Base-by-base conservation (phyloP, 305 asterid genomes). In the Rubia peregrina region DNA sequence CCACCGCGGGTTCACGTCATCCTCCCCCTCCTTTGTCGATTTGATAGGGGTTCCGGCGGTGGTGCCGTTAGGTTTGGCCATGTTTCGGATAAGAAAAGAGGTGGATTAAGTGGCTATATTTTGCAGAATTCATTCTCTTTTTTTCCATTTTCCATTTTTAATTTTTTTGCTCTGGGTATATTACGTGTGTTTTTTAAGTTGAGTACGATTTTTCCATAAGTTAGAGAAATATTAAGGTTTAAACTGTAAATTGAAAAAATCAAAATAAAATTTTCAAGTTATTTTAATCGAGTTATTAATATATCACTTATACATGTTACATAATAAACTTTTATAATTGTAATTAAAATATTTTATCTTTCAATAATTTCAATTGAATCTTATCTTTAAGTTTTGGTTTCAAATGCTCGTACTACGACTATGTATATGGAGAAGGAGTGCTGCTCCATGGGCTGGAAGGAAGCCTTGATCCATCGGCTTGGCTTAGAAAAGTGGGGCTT, bases 1-100 rank as follows among this genome's bases (percentile, higher is more conserved):
- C 96, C 96, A 89, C 19, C 74, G 60, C 3, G 9, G 44, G 68
- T 79, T 78, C 79, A 61, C 81, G 75, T 67, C 83, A 41, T 76
- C 65, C 42, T 61, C 41, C 42, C 33, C 71, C 53, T 49, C 9
- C 36, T 30, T 57, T 24, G 59, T 51, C 59, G 71, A 67, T 68
- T 68, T 51, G 71, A 19, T 19, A 9, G 9, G 53, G 68, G 7
- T 53, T 51, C 59, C 59, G 62, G 56, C 63, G 33, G n/a, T 38
- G 51, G 38, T 53, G 49, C 64, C 72, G 64, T 51, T 51, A 26
- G 63, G 63, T 53, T 51, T 53, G 48, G 72, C 63, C 72, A 68
- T 68, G 72, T n/a, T 68, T 68, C 13, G 72, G 72, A 68, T 53
- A 68, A 68, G 63, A 38, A 12, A 33, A 21, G 21, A 17, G 59